Evolutionary conservation across 2,329 filamentous ascomycete species (phyloP).

Genomic region (Tolypocladium cylindrosporum): DNA sequence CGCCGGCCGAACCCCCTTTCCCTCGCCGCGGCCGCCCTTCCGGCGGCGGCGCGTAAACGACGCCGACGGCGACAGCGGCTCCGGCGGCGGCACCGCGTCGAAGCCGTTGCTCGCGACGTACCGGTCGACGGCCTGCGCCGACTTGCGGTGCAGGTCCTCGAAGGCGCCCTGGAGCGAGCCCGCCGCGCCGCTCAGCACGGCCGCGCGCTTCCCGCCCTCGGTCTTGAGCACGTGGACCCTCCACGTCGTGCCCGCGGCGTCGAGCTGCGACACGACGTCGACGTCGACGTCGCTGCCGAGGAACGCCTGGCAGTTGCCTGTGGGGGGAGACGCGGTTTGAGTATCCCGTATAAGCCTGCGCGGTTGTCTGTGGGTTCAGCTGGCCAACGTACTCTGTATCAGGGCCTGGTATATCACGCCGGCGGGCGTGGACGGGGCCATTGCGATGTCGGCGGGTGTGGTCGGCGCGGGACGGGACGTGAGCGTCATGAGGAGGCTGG

Average conservation of each 20-base stretch:
- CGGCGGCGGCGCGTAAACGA: neutral
- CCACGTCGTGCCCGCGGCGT: conserved; percentile 12
- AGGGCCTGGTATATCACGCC: conserved; percentile 4
- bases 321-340: neutral
- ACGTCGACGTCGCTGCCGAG: conserved; percentile 12
- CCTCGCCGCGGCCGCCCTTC: neutral
- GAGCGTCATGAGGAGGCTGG: neutral
- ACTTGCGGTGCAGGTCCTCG: conserved; percentile 24
- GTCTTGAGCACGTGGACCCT: conserved; percentile 14
- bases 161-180: conserved; percentile 21
- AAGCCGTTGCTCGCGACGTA: conserved; percentile 23
- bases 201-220: conserved; percentile 13
- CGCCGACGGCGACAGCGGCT: neutral
- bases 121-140: conserved; percentile 25
- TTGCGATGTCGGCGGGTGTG: neutral
- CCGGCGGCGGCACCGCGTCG: conserved; percentile 9
- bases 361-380: no score
- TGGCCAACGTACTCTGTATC: conserved; percentile 3
- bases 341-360: neutral
- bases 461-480: neutral
- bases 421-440: neutral
- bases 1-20: neutral
- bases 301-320: conserved; percentile 18
- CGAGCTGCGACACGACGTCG: conserved; percentile 13
- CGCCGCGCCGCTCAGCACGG: conserved; percentile 18